Evolutionary conservation across 1,139 yeast genomes (phyloP), one percentile per base, ranked within the genome.

Genomic region (Yarrowia galli): DNA sequence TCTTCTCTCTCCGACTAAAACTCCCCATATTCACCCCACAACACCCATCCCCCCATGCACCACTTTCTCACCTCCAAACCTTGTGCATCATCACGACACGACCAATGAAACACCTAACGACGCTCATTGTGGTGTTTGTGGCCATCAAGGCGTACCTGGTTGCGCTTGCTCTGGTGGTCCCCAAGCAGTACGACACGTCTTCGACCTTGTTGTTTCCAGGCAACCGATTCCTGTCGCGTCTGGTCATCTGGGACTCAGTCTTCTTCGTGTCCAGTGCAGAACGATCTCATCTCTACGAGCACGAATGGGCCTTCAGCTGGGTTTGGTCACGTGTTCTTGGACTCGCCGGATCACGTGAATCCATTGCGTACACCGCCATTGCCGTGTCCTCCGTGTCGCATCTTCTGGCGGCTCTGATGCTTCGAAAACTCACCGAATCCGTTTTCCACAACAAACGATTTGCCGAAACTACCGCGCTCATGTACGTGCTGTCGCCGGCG

Each of bases 271-370:
- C 87, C 65, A 75, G 87, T 61, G 86, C 89, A 46, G 75, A 79
- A 22, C 78, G 84, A 35, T 86, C 83, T 0, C 75, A 79, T 2
- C 76, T 77, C 45, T 92, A 82, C 77, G 98, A 95, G 76, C 97
- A 95, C 76, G 96, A 92, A 78, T 90, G 87, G 83, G 98, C 96
- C 10, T 95, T 92, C 76, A 88, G 97, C 49, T 89, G 91, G 8
- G 77, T 86, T 4, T 92, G 97, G 96, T 83, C 89, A 80, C 74
- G 84, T 56, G 69, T 35, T 1, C 45, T 61, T 35, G 56, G 56
- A 1, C 35, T 61, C 2, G 43, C 28, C 10, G 46, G 56, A 16
- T 46, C 56, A 36, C 66, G 66, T 15, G 61, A 63, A 3, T 35
- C 68, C 6, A 42, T 66, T 40, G 77, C 87, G n/a, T 65, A 81